A percentile compares a stretch with the other conserved stretches of the same genome.
phyloP scores from a whole-genome alignment of 73 alveolate species.

The Symbiodinium natans region DNA sequence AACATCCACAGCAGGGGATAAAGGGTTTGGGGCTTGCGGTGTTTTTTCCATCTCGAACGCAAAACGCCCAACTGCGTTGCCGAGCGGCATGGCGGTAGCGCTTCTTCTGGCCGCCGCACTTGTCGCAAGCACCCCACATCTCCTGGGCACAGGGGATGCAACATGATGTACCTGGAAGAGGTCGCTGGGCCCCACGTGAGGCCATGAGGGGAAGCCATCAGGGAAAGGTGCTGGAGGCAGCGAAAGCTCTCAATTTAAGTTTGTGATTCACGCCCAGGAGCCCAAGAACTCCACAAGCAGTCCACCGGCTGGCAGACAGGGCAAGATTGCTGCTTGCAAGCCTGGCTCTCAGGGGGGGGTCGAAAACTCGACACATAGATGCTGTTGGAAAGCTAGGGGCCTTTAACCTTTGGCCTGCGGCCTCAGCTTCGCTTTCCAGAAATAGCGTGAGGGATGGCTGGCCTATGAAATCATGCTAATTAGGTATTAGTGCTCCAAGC shows the following conservation, averaged over 20 bases:
- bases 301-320: constrained; percentile 45
- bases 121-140: constrained; percentile 94
- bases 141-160: neutral
- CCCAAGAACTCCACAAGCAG: constrained; percentile 77
- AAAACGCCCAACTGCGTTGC: neutral
- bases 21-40: neutral
- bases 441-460: too few species aligned
- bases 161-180: neutral
- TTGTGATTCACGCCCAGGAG: constrained; percentile 1
- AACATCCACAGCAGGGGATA: neutral
- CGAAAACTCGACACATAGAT: too few species aligned
- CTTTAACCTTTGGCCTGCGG: neutral
- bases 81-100: constrained; percentile 52
- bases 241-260: too few species aligned
- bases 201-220: too few species aligned
- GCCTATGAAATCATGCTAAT: too few species aligned
- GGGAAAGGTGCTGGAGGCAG: too few species aligned
- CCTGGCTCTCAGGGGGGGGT: constrained; percentile 33
- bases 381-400: too few species aligned
- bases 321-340: constrained; percentile 16
- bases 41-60: too few species aligned
- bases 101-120: constrained; percentile 92
- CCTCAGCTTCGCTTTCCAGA: neutral
- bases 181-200: too few species aligned
- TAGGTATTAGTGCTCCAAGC: too few species aligned